A percentile compares a stretch with the other conserved stretches of the same genome.
These are phyloP conservation scores for Berkeleyomyces rouxiae DNA, from an alignment of 2,329 filamentous ascomycete genomes.

Conservation along the genomic window DNA sequence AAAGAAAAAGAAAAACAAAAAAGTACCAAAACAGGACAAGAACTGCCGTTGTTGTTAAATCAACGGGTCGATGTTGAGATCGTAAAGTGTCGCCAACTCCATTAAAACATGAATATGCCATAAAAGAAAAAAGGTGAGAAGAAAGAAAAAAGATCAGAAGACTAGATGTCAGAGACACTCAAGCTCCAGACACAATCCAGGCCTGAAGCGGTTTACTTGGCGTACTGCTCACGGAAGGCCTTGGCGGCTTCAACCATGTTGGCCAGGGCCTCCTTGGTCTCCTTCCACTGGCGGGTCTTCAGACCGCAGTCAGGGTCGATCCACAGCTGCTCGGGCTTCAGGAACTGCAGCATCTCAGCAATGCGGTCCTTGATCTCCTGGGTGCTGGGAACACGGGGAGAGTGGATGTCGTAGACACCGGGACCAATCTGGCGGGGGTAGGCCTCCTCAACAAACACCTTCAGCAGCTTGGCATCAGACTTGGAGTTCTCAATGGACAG, in stretches of 20 bases:
- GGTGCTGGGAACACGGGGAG: slow-evolving; percentile 88
- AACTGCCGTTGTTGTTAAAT: slow-evolving; percentile 12
- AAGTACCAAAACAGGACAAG: slow-evolving; percentile 13
- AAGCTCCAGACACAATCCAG: slow-evolving; percentile 1
- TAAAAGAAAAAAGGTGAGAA: slow-evolving; percentile 17
- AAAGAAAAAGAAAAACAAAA: slow-evolving; percentile 13
- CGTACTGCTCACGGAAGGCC: slow-evolving; percentile 81
- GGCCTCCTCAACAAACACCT: slow-evolving; percentile 93
- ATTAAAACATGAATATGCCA: slow-evolving; percentile 16
- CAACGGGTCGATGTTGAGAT: slow-evolving; percentile 36
- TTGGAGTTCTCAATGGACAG: slow-evolving; percentile 99
- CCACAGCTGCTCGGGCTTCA: slow-evolving; percentile 98
- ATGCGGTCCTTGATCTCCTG: slow-evolving; percentile 97
- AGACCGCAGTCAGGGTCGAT: slow-evolving; percentile 98
- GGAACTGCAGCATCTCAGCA: slow-evolving; percentile 93
- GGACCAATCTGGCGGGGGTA: slow-evolving; percentile 98
- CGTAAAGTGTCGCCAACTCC: slow-evolving; percentile 25
- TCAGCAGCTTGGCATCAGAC: slow-evolving; percentile 96
- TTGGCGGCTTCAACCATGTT: slow-evolving; percentile 99
- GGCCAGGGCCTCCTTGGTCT: slow-evolving; percentile 88
- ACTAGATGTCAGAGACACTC: not conserved
- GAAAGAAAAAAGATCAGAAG: slow-evolving; percentile 9
- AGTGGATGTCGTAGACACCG: slow-evolving; percentile 99
- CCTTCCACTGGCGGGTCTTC: slow-evolving; percentile 96
- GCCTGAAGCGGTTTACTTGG: slow-evolving; percentile 32